Evolutionary conservation across 768 basidiomycete species (phyloP).

Genomic region (Kwoniella shandongensis): DNA sequence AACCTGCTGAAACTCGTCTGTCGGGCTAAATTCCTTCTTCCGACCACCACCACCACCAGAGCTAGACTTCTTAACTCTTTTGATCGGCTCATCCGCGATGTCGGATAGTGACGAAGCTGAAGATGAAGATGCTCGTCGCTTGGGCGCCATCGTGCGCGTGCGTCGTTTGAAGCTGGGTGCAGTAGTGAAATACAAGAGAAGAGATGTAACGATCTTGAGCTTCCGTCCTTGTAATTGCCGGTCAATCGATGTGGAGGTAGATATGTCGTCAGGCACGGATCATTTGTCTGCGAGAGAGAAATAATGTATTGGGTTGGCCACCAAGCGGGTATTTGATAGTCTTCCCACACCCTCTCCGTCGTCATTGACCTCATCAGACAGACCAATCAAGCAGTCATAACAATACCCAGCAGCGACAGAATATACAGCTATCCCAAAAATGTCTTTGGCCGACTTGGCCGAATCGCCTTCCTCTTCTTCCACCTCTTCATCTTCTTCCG

Average conservation of each 20-base stretch:
- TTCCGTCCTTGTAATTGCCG: too few relatives aligned
- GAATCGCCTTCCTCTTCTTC: constrained; percentile 9
- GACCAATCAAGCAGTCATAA: too few relatives aligned
- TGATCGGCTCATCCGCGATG: neutral
- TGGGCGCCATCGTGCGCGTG: neutral
- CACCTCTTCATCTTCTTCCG: constrained; percentile 5
- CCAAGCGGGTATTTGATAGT: too few relatives aligned
- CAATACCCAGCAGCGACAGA: too few relatives aligned
- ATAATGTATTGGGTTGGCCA: too few relatives aligned
- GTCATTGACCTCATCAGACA: too few relatives aligned
- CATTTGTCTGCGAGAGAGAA: too few relatives aligned
- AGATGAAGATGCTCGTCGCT: constrained; percentile 12
- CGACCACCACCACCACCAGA: too few relatives aligned
- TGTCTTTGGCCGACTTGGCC: constrained; percentile 18
- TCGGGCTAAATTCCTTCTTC: constrained; percentile 6
- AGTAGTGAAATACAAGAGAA: neutral
- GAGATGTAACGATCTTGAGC: neutral
- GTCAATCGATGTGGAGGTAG: constrained; percentile 13
- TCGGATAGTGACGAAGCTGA: constrained; percentile 4
- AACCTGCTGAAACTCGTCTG: constrained; percentile 45
- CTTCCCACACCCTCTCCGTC: too few relatives aligned
- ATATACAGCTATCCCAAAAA: neutral
- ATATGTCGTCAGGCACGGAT: constrained; percentile 13
- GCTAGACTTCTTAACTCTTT: neutral
- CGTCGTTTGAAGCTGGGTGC: neutral